phyloP scores from a whole-genome alignment of 2,329 filamentous ascomycete genomes.

The Macroventuria anomochaeta region DNA sequence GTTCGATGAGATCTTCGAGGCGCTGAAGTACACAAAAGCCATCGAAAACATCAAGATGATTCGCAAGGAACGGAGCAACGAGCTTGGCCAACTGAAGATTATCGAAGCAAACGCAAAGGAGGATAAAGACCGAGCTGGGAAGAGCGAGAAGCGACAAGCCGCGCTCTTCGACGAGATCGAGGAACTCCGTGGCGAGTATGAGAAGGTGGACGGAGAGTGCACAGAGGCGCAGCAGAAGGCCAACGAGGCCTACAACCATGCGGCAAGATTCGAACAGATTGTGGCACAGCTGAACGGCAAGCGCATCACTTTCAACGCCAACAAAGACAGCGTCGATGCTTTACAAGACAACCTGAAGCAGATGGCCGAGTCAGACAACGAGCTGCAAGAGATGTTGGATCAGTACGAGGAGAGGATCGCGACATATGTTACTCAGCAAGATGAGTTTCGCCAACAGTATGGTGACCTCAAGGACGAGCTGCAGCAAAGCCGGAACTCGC shows the following conservation, averaged over 20 bases:
- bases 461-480: constrained; percentile 64
- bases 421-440: constrained; percentile 68
- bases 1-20: constrained; percentile 98
- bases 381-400: constrained; percentile 72
- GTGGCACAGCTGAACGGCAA: constrained; percentile 79
- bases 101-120: constrained; percentile 78
- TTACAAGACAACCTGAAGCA: constrained; percentile 76
- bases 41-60: constrained; percentile 93
- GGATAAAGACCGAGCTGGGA: constrained; percentile 84
- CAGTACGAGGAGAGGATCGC: constrained; percentile 79
- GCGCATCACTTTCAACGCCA: constrained; percentile 73
- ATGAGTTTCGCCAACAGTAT: constrained; percentile 69
- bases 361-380: constrained; percentile 77
- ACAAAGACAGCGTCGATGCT: constrained; percentile 73
- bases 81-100: constrained; percentile 74
- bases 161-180: constrained; percentile 72
- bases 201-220: constrained; percentile 42
- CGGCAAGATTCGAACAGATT: constrained; percentile 75
- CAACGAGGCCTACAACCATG: constrained; percentile 72
- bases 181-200: constrained; percentile 41
- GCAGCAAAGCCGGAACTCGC: constrained; percentile 51
- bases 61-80: constrained; percentile 79
- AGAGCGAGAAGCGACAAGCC: constrained; percentile 59
- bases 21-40: constrained; percentile 94
- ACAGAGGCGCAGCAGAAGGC: constrained; percentile 56